A percentile compares a stretch with the other conserved stretches of the same genome.
Evolutionary conservation across 345 rosid species (phyloP).

Genomic region (Geranium rotundifolium): DNA sequence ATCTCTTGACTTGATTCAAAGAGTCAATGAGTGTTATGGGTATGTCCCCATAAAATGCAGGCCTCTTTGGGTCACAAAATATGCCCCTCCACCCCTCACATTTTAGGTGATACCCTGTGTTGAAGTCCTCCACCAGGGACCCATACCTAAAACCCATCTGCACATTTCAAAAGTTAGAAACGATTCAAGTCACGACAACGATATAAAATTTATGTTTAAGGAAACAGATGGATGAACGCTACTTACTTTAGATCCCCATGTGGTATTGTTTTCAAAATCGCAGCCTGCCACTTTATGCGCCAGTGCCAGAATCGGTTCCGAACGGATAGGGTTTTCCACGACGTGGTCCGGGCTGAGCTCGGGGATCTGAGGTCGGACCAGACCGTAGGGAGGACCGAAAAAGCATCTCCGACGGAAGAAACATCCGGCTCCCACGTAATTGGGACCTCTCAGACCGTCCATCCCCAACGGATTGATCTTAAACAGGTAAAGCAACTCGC

Average conservation of each 20-base stretch:
- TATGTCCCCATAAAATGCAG: conserved; percentile 50
- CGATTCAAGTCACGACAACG: neutral
- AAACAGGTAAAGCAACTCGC: conserved; percentile 27
- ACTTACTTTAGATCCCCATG: conserved; percentile 59
- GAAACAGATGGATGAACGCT: too few relatives aligned
- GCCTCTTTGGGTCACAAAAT: conserved; percentile 45
- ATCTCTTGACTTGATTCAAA: conserved; percentile 46
- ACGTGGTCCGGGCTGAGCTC: conserved; percentile 21
- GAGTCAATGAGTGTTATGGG: conserved; percentile 37
- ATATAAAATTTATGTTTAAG: neutral
- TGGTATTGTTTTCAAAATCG: conserved; percentile 36
- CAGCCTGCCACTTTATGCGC: conserved; percentile 48
- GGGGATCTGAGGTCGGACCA: conserved; percentile 19
- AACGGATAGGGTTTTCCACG: conserved; percentile 20
- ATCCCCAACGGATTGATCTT: conserved; percentile 32
- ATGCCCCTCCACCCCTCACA: conserved; percentile 64
- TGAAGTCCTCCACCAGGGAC: conserved; percentile 58
- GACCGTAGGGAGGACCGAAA: conserved; percentile 32
- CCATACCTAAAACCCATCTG: conserved; percentile 67
- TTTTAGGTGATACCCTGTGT: conserved; percentile 40
- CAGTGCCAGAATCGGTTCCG: conserved; percentile 15
- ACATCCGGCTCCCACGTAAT: conserved; percentile 46
- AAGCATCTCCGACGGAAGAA: conserved; percentile 49
- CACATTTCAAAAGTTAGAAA: neutral
- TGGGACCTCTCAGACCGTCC: conserved; percentile 40